Base-by-base conservation (phyloP, 129 eudicot species). In the Gnaphalium uliginosum region DNA sequence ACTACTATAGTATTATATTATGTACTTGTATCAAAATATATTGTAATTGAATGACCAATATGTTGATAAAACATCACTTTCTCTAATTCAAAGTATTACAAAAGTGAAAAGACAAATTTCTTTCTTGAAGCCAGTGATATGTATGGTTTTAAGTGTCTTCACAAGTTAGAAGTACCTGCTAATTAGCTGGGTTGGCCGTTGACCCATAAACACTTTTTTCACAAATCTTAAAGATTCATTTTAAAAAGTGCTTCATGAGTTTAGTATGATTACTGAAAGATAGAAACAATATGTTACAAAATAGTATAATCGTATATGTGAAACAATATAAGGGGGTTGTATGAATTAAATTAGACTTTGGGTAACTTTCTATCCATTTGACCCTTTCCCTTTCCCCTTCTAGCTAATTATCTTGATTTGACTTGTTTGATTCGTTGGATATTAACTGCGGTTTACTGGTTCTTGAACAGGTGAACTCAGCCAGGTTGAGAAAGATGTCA, bases 401-500 rank as follows among this genome's bases (percentile, higher is more conserved):
- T 57, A 57, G 15, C 27, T 57, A 8, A 13, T 57, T 57, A n/a
- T 21, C 9, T 56, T 21, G 10, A 21, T 57, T 21, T 57, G 27
- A 57, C 27, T 27, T 3, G 4, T 10, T 23, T 56, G 61, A 21
- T 25, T 58, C 1, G 5, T 58, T 58, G 25, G 65, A 59, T 59
- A 59, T 17, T 22, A 58, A 58, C 17, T 63, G 10, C 15, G 19
- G 68, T 32, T 14, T 48, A 23, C 65, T 35, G 27, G 74, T 58
- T n/a, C 8, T 58, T 68, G 67, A 56, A 81, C 76, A 92, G 96
- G 87, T 90, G 61, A 90, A 83, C 66, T 81, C 89, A 37, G 86
- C 87, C 6, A 87, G 72, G 81, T 86, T 81, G 98, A 93, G 19
- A 90, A 93, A 78, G 96, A 90, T 65, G 84, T 90, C n/a, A 93